A percentile compares a stretch with the other conserved stretches of the same genome.
These are phyloP conservation scores for Trapa bicornis DNA, from an alignment of 345 rosid species.

Conservation along the genomic window DNA sequence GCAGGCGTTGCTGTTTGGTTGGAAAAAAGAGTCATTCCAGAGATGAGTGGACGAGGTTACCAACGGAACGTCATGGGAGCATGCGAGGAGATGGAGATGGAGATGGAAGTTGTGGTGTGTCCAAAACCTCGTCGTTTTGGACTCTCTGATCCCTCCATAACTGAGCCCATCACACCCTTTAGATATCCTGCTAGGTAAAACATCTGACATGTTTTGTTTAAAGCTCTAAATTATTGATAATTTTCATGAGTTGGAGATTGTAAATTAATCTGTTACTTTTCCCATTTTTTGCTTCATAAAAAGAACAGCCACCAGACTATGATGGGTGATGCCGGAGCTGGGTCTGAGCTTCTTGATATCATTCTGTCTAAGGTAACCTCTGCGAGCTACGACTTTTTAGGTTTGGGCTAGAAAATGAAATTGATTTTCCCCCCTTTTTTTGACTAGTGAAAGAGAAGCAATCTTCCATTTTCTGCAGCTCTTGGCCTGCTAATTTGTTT, in stretches of 20 bases:
- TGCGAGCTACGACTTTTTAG: no score
- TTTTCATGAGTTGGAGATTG: neutral
- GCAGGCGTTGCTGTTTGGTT: slow-evolving; percentile 8
- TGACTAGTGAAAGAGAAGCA: no score
- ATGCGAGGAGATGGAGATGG: slow-evolving; percentile 13
- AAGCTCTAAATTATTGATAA: neutral
- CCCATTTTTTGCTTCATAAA: neutral
- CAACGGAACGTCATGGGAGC: slow-evolving; percentile 14
- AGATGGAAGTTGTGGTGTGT: slow-evolving; percentile 14
- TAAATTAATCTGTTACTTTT: neutral
- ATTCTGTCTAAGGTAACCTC: slow-evolving; percentile 9
- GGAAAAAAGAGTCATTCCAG: neutral
- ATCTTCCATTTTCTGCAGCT: neutral
- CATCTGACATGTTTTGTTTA: neutral
- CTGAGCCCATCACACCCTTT: slow-evolving; percentile 2
- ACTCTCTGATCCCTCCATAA: slow-evolving; percentile 5
- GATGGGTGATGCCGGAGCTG: slow-evolving; percentile 9
- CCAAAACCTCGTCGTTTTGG: slow-evolving; percentile 16
- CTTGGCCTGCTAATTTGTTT: neutral
- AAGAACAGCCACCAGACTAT: slow-evolving; percentile 5
- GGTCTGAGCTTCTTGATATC: slow-evolving; percentile 18
- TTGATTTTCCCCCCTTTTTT: no score
- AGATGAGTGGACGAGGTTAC: slow-evolving; percentile 11
- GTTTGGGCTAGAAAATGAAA: no score
- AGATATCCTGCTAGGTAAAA: slow-evolving; percentile 7